Evolutionary conservation across 805 yeast genomes (phyloP), one percentile per base, ranked within the genome.

Genomic region (Komagataella ulmi): DNA sequence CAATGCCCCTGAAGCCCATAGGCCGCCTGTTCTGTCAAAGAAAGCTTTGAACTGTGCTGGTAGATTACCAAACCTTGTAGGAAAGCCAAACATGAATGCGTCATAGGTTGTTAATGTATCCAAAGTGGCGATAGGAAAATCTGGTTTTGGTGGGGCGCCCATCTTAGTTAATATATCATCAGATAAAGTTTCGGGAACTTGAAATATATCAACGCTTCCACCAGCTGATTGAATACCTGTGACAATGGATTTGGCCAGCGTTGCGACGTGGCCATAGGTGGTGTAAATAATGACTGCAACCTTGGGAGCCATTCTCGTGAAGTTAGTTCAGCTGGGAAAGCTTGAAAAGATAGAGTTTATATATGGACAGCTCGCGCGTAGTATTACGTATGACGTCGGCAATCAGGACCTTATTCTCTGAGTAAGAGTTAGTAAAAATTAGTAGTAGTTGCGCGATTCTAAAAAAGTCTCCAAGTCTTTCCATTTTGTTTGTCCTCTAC

Each of bases 51-150:
- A 76, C 67, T 88, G 95, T 49, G 88, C 84, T 52, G 95, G 91
- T 68, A 75, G 68, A 65, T 75, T 78, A 68, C 96, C 97, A 64
- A 70, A 88, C 69, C 96, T 80, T 52, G 96, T 85, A 61, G 96
- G 95, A 59, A 85, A 66, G 63, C 96, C 97, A 59, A 88, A 85
- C 57, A 89, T 57, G 71, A 84, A 79, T 48, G 90, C 95, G 63
- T 89, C 95, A 72, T 82, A 85, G 56, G 74, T 69, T 3, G 68
- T 63, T 57, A 88, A 72, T 17, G 79, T 75, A 18, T 77, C 84
- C 7, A 66, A 59, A 14, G 85, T 73, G 50, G 87, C 87, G 60
- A 77, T 70, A 57, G 93, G 90, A 55, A 71, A 70, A 52, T 74
- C 69, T 54, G 84, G 80, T 64, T 80, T 80, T 52, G 77, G 72